phyloP scores from a whole-genome alignment of 148 eudicot genomes.

The Fagopyrum homotropicum region DNA sequence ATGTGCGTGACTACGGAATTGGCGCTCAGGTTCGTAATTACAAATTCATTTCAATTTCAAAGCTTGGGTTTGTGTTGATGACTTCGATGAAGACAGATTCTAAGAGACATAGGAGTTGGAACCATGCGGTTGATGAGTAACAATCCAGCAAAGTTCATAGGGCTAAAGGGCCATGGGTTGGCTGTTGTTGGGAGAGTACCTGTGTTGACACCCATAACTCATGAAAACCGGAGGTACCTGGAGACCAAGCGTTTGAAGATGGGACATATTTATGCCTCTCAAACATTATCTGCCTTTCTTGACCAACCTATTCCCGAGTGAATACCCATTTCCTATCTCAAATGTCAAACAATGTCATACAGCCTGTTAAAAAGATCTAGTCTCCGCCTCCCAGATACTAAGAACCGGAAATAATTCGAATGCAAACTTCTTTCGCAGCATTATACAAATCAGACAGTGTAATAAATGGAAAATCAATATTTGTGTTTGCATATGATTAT shows the following conservation, averaged over 20 bases:
- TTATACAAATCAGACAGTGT: neutral
- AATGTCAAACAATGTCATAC: constrained; percentile 1
- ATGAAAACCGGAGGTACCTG: constrained; percentile 71
- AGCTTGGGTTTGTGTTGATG: neutral
- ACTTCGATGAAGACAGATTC: constrained; percentile 36
- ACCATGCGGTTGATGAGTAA: constrained; percentile 95
- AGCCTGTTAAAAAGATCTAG: neutral
- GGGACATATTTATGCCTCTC: constrained; percentile 95
- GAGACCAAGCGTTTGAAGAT: constrained; percentile 80
- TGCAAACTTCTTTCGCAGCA: neutral
- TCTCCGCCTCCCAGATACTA: neutral
- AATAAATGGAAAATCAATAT: neutral
- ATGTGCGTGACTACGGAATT: constrained; percentile 90
- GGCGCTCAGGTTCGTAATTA: constrained; percentile 69
- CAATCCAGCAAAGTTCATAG: constrained; percentile 89
- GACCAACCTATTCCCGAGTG: neutral
- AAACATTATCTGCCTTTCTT: constrained; percentile 30
- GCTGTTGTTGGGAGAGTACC: constrained; percentile 92
- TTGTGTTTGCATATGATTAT: neutral
- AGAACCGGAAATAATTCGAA: neutral
- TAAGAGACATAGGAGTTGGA: constrained; percentile 68
- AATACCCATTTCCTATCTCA: too few species aligned
- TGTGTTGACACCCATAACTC: constrained; percentile 89
- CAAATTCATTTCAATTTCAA: neutral
- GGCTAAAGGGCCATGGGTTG: constrained; percentile 92